phyloP scores from a whole-genome alignment of 768 basidiomycete species.

The Suillus brevipes region DNA sequence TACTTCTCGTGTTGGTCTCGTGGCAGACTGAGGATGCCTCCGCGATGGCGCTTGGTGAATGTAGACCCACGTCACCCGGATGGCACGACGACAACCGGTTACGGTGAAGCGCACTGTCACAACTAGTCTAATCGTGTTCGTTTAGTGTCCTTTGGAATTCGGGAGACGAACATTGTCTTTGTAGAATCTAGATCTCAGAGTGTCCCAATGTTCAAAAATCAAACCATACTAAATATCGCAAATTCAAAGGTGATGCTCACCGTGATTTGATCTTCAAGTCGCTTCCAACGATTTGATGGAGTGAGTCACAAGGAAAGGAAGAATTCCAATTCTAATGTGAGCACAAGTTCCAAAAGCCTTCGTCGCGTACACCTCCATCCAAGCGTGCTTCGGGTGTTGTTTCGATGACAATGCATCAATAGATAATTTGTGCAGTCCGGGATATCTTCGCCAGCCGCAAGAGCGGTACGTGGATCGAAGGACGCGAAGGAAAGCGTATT shows the following conservation, averaged over 20 bases:
- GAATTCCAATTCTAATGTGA: background rate
- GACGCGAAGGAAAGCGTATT: slow-evolving; percentile 68
- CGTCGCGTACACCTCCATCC: background rate
- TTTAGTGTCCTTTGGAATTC: background rate
- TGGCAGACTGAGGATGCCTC: background rate
- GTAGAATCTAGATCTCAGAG: background rate
- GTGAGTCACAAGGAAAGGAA: background rate
- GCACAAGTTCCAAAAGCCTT: too few relatives aligned
- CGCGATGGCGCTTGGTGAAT: background rate
- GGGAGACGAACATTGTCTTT: background rate
- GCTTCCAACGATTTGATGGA: background rate
- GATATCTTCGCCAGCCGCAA: slow-evolving; percentile 36
- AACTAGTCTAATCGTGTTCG: background rate
- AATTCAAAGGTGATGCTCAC: background rate
- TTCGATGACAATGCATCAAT: slow-evolving; percentile 70
- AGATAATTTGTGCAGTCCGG: slow-evolving; percentile 43
- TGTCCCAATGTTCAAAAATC: background rate
- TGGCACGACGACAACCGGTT: background rate
- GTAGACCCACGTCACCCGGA: background rate
- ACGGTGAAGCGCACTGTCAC: background rate
- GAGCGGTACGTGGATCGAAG: slow-evolving; percentile 70
- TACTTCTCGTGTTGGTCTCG: background rate
- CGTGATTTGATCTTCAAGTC: background rate
- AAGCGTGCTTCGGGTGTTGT: slow-evolving; percentile 37
- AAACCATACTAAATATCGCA: background rate